Evolutionary conservation across 164 flowering plant genomes (phyloP), one percentile per base, ranked within the genome.

Genomic region (Tetracentron sinense): DNA sequence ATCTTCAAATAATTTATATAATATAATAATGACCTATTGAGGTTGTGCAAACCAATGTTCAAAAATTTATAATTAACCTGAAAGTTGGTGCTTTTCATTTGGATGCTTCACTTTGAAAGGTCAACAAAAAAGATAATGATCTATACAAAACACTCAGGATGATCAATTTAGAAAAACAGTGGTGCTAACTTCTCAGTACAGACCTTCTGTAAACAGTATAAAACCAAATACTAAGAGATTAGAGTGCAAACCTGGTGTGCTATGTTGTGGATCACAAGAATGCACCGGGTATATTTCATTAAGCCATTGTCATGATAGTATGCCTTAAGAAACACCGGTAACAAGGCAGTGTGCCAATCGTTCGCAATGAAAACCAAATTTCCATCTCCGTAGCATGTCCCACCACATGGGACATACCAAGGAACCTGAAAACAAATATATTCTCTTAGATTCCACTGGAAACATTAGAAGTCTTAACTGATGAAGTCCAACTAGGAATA

Each of bases 401-500:
- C 99, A 52, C 97, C 99, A 67, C 97, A 91, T 35, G 99, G 99
- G 55, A 94, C 94, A 77, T 88, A 58, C 97, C 97, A 91, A 64
- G 92, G 96, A 54, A 91, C 92, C 99, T 94, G 87, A 42, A 74
- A 75, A 47, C 56, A 25, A 29, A 15, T 50, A 68, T 30, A 26
- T 52, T 33, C 25, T 28, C 53, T 65, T 35, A 71, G 35, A 51
- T 66, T 53, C 58, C 42, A 68, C 20, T 35, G 58, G 62, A 19
- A 48, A 63, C 51, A 42, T 54, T 31, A 48, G 25, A 26, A 28
- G 44, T 21, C n/a, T n/a, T n/a, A n/a, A n/a, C 46, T 15, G 4
- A 23, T 54, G 42, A 56, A 56, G 3, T 31, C 33, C 52, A 7
- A 49, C 28, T 20, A 17, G 29, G 2, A 3, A 0, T 51, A 12